Conservation (phyloP, 2,329 filamentous ascomycete genomes). For the Stemphylium lycopersici region DNA sequence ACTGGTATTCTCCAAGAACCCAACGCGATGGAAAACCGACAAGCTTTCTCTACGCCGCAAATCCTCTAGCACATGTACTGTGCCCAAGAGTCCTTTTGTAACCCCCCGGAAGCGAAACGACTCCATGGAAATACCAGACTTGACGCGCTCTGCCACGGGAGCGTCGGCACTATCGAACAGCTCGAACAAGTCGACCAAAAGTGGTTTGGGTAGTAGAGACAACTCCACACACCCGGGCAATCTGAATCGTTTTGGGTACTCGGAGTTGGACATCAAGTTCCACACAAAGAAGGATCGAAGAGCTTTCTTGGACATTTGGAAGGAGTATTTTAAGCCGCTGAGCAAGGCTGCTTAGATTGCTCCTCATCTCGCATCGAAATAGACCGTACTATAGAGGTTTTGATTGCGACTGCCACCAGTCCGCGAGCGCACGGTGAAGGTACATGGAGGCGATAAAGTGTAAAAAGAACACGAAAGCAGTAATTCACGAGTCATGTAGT, state of each 20-base stretch:
- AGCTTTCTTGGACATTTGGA: slow-evolving; percentile 39
- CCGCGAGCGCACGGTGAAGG: no score
- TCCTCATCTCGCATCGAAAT: no score
- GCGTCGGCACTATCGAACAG: slow-evolving; percentile 20
- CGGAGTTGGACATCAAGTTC: slow-evolving; percentile 38
- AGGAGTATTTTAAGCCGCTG: slow-evolving; percentile 30
- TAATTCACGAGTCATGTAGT: no score
- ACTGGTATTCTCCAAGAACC: slow-evolving; percentile 39
- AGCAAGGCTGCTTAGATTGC: not conserved
- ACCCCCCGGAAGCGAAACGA: slow-evolving; percentile 12
- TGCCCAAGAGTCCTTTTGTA: slow-evolving; percentile 3
- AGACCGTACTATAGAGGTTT: no score
- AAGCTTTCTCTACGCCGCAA: slow-evolving; percentile 34
- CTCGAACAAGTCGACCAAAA: slow-evolving; percentile 19
- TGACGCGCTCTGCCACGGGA: slow-evolving; percentile 18
- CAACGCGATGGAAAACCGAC: slow-evolving; percentile 31
- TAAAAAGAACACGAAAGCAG: no score
- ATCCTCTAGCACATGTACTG: slow-evolving; percentile 16
- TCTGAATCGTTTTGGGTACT: slow-evolving; percentile 39
- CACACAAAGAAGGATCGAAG: slow-evolving; percentile 32
- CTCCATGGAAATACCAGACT: slow-evolving; percentile 14
- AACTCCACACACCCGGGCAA: slow-evolving; percentile 4
- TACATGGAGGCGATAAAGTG: no score
- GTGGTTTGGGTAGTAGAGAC: slow-evolving; percentile 11
- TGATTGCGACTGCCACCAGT: no score